A percentile compares a stretch with the other conserved stretches of the same genome.
Evolutionary conservation across 2,329 filamentous ascomycete genomes (phyloP).

Genomic region (Trichoderma sp.): DNA sequence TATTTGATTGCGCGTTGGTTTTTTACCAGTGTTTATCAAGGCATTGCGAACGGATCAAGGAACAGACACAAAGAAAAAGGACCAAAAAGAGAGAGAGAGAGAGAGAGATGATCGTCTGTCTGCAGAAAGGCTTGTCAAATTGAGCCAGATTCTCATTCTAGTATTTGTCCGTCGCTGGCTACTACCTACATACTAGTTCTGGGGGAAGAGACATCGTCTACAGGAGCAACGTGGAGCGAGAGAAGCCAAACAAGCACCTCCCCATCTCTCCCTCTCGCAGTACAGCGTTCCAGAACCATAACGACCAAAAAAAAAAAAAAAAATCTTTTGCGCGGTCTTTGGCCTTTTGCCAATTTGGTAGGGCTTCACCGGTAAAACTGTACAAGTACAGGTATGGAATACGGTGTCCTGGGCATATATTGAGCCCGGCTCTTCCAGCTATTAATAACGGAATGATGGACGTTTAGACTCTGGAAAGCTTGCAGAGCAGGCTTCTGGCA

Average conservation of each 20-base stretch:
- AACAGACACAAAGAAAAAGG: neutral
- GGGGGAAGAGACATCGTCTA: neutral
- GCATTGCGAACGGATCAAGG: neutral
- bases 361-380: constrained; percentile 1
- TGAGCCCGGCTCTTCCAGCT: neutral
- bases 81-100: neutral
- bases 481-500: constrained; percentile 7
- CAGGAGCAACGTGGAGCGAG: neutral
- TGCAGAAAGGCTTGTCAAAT: neutral
- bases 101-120: neutral
- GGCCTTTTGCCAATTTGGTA: neutral
- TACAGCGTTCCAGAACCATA: neutral
- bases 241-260: neutral
- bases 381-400: constrained; percentile 17
- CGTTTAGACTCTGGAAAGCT: neutral
- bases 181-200: neutral
- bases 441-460: neutral
- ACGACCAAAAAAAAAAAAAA: neutral
- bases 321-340: neutral
- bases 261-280: neutral
- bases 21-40: constrained; percentile 1
- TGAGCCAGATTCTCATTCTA: neutral
- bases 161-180: neutral
- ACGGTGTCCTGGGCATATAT: constrained; percentile 6
- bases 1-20: constrained; percentile 9